Conservation (phyloP, 2,329 filamentous ascomycete genomes). For the Raffaelea ambrosiae region DNA sequence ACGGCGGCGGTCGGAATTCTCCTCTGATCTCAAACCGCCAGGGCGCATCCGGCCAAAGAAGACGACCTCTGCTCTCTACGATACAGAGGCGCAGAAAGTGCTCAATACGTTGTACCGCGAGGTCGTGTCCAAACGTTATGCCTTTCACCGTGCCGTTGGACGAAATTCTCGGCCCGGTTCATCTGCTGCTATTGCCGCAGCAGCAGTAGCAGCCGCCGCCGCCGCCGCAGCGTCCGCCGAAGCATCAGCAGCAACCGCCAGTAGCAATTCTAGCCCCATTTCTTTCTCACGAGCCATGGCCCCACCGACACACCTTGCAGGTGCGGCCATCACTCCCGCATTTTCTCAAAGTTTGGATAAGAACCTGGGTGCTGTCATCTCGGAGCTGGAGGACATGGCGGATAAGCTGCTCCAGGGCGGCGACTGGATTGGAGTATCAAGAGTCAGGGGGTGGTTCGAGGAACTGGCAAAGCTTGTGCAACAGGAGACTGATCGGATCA, state of each 20-base stretch:
- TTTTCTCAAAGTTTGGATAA: constrained; percentile 10
- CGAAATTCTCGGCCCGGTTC: background rate
- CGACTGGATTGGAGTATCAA: constrained; percentile 9
- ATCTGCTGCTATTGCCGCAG: background rate
- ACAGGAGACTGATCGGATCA: constrained; percentile 7
- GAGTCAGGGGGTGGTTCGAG: constrained; percentile 7
- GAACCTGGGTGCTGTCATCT: constrained; percentile 5
- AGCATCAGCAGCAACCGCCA: background rate
- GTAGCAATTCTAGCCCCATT: background rate
- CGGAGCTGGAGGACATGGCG: constrained; percentile 12
- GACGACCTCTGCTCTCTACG: constrained; percentile 5
- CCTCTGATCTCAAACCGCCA: constrained; percentile 10
- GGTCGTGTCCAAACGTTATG: constrained; percentile 10
- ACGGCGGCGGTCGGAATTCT: constrained; percentile 11
- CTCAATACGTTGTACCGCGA: constrained; percentile 9
- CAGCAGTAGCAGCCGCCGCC: background rate
- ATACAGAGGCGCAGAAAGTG: constrained; percentile 5
- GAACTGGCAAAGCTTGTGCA: background rate
- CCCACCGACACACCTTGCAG: background rate
- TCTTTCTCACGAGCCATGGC: background rate
- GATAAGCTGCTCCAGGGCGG: constrained; percentile 12
- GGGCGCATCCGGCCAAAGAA: constrained; percentile 7
- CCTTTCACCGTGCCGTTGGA: constrained; percentile 11
- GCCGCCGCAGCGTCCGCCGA: constrained; percentile 2
- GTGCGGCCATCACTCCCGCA: background rate